phyloP scores from a whole-genome alignment of 2,329 filamentous ascomycete species.

The Fusarium marasasianum region DNA sequence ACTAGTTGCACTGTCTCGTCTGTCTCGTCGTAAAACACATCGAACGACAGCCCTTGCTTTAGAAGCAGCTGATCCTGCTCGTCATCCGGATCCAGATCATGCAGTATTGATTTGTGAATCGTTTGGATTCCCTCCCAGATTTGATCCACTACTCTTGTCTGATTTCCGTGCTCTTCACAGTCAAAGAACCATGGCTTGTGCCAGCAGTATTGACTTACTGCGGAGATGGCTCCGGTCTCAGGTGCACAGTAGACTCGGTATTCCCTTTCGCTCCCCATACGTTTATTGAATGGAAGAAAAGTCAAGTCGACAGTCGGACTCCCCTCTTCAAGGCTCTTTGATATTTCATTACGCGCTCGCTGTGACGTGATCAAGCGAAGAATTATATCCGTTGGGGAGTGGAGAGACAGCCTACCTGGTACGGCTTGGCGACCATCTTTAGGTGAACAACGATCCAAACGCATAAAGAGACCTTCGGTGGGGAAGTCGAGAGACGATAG shows the following conservation, averaged over 20 bases:
- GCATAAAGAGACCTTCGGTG: conserved; percentile 52
- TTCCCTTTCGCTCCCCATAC: conserved; percentile 51
- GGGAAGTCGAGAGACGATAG: conserved; percentile 44
- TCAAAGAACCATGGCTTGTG: conserved; percentile 47
- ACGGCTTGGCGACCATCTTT: conserved; percentile 50
- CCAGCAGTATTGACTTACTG: conserved; percentile 55
- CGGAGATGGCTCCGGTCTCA: conserved; percentile 44
- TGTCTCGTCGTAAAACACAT: conserved; percentile 51
- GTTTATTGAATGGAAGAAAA: conserved; percentile 53
- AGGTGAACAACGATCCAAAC: conserved; percentile 54
- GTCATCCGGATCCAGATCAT: conserved; percentile 5
- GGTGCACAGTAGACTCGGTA: conserved; percentile 57
- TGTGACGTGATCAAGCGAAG: conserved; percentile 51
- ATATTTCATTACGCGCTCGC: conserved; percentile 49
- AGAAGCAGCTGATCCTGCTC: conserved; percentile 44
- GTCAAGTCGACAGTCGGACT: conserved; percentile 45
- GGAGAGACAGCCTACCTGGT: conserved; percentile 41
- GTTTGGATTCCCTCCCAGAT: conserved; percentile 5
- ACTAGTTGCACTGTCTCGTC: conserved; percentile 45
- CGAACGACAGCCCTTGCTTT: conserved; percentile 55
- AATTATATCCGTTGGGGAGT: conserved; percentile 47
- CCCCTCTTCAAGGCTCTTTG: conserved; percentile 34
- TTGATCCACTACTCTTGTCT: conserved; percentile 29
- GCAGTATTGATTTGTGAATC: conserved; percentile 8
- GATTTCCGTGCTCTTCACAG: background rate